phyloP scores from a whole-genome alignment of 352 stramenopile genomes.

The Pythium dissotocum region DNA sequence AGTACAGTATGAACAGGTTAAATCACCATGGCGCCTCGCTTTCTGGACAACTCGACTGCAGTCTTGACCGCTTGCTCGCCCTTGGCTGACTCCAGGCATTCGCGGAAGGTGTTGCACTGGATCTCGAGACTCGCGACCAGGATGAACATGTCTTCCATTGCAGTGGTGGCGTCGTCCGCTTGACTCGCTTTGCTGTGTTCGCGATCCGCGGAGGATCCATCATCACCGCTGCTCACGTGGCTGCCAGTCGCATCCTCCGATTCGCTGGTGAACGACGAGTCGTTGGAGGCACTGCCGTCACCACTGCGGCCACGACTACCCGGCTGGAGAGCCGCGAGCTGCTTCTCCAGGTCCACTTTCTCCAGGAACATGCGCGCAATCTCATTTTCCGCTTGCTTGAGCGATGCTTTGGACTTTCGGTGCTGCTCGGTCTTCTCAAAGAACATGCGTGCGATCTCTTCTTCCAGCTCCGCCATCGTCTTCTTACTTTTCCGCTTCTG shows the following conservation, averaged over 20 bases:
- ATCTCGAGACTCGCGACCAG: conserved; percentile 73
- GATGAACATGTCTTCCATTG: conserved; percentile 56
- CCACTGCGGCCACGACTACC: not conserved
- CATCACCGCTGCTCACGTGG: not conserved
- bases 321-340: conserved; percentile 12
- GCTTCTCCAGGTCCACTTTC: conserved; percentile 56
- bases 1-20: conserved; percentile 6
- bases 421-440: conserved; percentile 50
- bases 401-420: conserved; percentile 51
- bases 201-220: not conserved
- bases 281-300: not conserved
- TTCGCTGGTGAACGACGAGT: conserved; percentile 19
- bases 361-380: conserved; percentile 52
- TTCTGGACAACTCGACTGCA: conserved; percentile 24
- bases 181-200: not conserved
- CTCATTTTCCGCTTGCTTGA: conserved; percentile 60
- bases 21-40: conserved; percentile 27
- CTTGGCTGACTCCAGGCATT: conserved; percentile 40
- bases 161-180: conserved; percentile 21
- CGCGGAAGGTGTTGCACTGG: conserved; percentile 58
- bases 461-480: conserved; percentile 49
- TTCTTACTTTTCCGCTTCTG: conserved; percentile 38
- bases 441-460: conserved; percentile 53
- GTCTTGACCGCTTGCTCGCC: conserved; percentile 41
- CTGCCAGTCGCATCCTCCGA: not conserved